Evolutionary conservation across 1,284 basidiomycete genomes (phyloP), one percentile per base, ranked within the genome.

Genomic region (Ustilago curta): DNA sequence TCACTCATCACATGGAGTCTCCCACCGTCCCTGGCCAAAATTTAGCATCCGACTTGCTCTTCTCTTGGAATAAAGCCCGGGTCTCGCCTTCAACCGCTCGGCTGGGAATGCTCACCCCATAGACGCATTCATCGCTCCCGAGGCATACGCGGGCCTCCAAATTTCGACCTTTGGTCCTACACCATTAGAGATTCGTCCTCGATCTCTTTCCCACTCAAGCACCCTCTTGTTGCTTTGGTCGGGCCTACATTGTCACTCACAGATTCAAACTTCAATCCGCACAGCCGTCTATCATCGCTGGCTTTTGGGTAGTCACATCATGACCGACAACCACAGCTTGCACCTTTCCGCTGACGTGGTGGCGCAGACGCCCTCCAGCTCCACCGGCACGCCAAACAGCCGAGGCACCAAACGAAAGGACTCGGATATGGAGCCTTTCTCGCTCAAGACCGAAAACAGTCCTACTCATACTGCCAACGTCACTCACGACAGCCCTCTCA

Each of bases 341-440:
- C 50, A 54, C 14, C 21, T 45, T 19, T 52, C 61, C 14, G 44
- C 40, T 16, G 62, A 65, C 32, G 29, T n/a, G 5, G 35, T 57
- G 8, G 52, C 49, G 4, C 57, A 37, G 50, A 70, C 68, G 18
- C 68, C 68, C 8, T 52, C 53, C 12, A 70, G 68, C 58, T 65
- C 68, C n/a, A 56, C 62, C 8, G 62, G 68, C 9, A 70, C 68
- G 2, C 68, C 68, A 29, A 59, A 56, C 53, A 65, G 68, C 50
- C 49, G 68, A 40, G 58, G 58, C 14, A 61, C 58, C 23, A 70
- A 70, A 27, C 68, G 68, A 42, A 70, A 70, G 48, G 68, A 70
- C 48, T 70, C 68, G 29, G 68, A 65, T 27, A 35, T 58, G 49
- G 68, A 70, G n/a, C 54, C 57, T 9, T 12, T 23, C n/a, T 8